Percentiles rank a stretch among this genome's conserved stretches.
These are phyloP conservation scores for Punctularia strigosozonata DNA, from an alignment of 768 basidiomycete genomes.

Conservation along the genomic window DNA sequence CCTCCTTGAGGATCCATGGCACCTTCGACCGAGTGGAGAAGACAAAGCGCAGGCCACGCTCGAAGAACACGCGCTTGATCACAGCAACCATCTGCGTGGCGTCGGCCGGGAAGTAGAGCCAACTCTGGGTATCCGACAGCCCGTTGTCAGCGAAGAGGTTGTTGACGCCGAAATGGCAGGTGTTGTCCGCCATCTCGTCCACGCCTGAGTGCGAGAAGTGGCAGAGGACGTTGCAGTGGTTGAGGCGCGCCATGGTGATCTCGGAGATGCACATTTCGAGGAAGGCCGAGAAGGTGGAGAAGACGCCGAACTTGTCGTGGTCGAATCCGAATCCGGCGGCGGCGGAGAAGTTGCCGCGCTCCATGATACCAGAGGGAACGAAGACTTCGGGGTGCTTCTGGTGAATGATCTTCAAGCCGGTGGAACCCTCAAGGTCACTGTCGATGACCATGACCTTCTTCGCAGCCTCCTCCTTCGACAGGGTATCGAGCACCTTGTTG, in stretches of 20 bases:
- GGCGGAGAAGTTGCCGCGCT: slow-evolving; percentile 73
- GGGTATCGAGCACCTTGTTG: slow-evolving; percentile 59
- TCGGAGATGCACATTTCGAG: slow-evolving; percentile 87
- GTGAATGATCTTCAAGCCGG: slow-evolving; percentile 79
- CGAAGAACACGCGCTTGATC: slow-evolving; percentile 70
- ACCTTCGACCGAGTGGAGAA: slow-evolving; percentile 89
- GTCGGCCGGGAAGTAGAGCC: slow-evolving; percentile 85
- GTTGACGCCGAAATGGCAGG: slow-evolving; percentile 67
- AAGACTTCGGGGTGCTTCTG: slow-evolving; percentile 87
- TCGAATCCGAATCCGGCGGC: slow-evolving; percentile 85
- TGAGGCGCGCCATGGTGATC: slow-evolving; percentile 86
- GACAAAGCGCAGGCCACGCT: slow-evolving; percentile 72
- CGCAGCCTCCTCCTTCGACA: slow-evolving; percentile 66
- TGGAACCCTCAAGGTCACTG: slow-evolving; percentile 85
- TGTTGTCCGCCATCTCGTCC: slow-evolving; percentile 41
- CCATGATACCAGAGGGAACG: slow-evolving; percentile 78
- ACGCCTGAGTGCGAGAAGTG: slow-evolving; percentile 85
- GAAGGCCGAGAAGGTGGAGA: slow-evolving; percentile 88
- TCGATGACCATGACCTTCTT: slow-evolving; percentile 84
- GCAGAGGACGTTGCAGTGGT: slow-evolving; percentile 76
- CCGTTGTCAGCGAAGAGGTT: slow-evolving; percentile 84
- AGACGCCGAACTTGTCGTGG: slow-evolving; percentile 72
- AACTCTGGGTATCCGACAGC: slow-evolving; percentile 66
- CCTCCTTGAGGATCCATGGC: slow-evolving; percentile 72
- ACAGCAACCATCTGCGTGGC: slow-evolving; percentile 69